A percentile compares a stretch with the other conserved stretches of the same genome.
Evolutionary conservation across 2,329 filamentous ascomycete species (phyloP).

Genomic region (Epichloe bromicola): DNA sequence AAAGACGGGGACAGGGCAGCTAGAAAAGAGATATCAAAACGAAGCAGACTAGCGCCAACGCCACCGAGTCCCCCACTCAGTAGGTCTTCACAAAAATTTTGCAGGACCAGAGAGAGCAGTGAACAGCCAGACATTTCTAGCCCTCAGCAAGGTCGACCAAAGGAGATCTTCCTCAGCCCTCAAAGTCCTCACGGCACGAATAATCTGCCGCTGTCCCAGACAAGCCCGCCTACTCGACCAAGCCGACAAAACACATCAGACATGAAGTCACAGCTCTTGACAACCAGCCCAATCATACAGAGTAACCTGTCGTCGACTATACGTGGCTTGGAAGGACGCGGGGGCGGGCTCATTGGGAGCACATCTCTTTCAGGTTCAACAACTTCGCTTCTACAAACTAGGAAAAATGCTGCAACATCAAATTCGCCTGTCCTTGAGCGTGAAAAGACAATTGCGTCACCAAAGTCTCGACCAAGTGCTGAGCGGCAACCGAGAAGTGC

Average conservation of each 20-base stretch:
- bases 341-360: conserved; percentile 24
- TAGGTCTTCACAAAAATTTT: conserved; percentile 46
- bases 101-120: conserved; percentile 12
- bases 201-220: conserved; percentile 17
- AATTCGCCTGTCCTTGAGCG: conserved; percentile 11
- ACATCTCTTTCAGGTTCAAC: conserved; percentile 22
- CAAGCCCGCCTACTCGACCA: conserved; percentile 43
- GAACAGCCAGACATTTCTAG: not conserved
- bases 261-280: conserved; percentile 42
- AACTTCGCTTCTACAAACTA: conserved; percentile 17
- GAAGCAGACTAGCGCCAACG: conserved; percentile 30
- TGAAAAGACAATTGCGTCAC: conserved; percentile 6
- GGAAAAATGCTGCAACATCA: conserved; percentile 20
- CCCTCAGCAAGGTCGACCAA: not conserved
- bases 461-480: conserved; percentile 6
- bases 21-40: conserved; percentile 29
- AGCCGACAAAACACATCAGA: conserved; percentile 56
- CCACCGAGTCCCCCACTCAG: conserved; percentile 51
- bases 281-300: conserved; percentile 43
- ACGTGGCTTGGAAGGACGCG: conserved; percentile 31
- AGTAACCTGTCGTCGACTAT: conserved; percentile 33
- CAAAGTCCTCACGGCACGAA: conserved; percentile 20
- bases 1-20: conserved; percentile 32
- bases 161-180: conserved; percentile 18
- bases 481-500: conserved; percentile 12